phyloP scores from a whole-genome alignment of 768 basidiomycete species.

The Royoungia palumana region DNA sequence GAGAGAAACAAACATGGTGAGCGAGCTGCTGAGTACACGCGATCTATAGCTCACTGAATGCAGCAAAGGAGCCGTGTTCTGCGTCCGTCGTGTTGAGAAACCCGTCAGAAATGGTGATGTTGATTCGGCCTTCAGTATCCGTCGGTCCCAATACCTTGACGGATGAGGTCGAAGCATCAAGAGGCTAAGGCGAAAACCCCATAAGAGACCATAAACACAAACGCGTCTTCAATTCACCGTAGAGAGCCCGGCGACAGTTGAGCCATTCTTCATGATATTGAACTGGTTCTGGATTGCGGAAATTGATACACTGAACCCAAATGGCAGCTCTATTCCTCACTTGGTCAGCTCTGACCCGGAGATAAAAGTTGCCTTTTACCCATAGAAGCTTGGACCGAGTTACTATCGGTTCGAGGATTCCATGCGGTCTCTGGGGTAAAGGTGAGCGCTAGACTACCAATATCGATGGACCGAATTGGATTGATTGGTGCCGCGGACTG shows the following conservation, averaged over 20 bases:
- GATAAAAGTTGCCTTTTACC: conserved; percentile 34
- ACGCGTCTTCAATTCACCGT: conserved; percentile 39
- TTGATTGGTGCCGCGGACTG: conserved; percentile 47
- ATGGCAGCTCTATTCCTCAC: conserved; percentile 54
- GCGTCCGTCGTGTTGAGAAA: conserved; percentile 45
- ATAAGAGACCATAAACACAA: background rate
- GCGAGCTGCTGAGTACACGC: background rate
- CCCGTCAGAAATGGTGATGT: conserved; percentile 59
- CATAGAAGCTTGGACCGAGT: conserved; percentile 56
- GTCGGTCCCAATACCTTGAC: conserved; percentile 49
- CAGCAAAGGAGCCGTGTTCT: conserved; percentile 50
- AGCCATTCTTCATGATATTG: conserved; percentile 52
- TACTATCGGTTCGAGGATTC: conserved; percentile 54
- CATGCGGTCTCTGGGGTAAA: conserved; percentile 56
- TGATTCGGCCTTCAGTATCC: conserved; percentile 59
- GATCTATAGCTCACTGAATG: conserved; percentile 48
- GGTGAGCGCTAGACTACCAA: conserved; percentile 53
- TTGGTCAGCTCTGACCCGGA: background rate
- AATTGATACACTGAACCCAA: conserved; percentile 61
- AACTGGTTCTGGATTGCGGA: conserved; percentile 64
- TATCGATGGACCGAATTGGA: conserved; percentile 62
- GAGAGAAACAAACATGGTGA: conserved; percentile 2
- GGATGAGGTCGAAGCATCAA: conserved; percentile 60
- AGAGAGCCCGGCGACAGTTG: conserved; percentile 52
- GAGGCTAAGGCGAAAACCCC: conserved; percentile 41